Conservation (phyloP, 148 eudicot genomes). For the Hydrangea macrophylla region DNA sequence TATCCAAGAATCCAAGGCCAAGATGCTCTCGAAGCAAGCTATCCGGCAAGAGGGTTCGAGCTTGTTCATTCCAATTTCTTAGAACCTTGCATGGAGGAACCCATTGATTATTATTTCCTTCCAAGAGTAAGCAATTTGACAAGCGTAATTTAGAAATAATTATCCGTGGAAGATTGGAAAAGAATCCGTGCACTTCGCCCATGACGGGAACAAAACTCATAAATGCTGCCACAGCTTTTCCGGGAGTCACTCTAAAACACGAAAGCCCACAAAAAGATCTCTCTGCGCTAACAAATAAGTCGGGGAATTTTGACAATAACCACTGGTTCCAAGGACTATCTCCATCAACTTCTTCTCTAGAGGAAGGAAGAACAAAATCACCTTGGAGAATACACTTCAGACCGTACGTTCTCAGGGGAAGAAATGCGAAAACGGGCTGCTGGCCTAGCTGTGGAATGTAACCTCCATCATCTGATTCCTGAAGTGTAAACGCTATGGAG, state of each 20-base stretch:
- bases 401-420: conserved; percentile 92
- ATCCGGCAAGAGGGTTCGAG: conserved; percentile 62
- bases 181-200: conserved; percentile 96
- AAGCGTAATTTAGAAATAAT: conserved; percentile 76
- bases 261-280: conserved; percentile 65
- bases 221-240: conserved; percentile 69
- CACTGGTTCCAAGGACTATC: conserved; percentile 98
- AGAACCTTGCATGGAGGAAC: conserved; percentile 91
- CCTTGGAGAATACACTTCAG: conserved; percentile 93
- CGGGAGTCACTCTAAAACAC: conserved; percentile 62
- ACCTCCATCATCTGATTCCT: conserved; percentile 55
- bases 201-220: conserved; percentile 89
- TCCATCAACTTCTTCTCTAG: conserved; percentile 97
- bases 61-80: conserved; percentile 72
- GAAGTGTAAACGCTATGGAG: conserved; percentile 80
- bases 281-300: conserved; percentile 73
- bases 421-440: conserved; percentile 97
- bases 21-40: conserved; percentile 61
- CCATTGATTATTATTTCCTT: conserved; percentile 61
- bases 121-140: conserved; percentile 79
- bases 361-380: conserved; percentile 97
- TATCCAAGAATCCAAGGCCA: conserved; percentile 73
- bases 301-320: conserved; percentile 85
- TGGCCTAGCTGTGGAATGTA: conserved; percentile 65
- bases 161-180: conserved; percentile 78